phyloP scores from a whole-genome alignment of 768 basidiomycete species.

The Mycena belliarum region DNA sequence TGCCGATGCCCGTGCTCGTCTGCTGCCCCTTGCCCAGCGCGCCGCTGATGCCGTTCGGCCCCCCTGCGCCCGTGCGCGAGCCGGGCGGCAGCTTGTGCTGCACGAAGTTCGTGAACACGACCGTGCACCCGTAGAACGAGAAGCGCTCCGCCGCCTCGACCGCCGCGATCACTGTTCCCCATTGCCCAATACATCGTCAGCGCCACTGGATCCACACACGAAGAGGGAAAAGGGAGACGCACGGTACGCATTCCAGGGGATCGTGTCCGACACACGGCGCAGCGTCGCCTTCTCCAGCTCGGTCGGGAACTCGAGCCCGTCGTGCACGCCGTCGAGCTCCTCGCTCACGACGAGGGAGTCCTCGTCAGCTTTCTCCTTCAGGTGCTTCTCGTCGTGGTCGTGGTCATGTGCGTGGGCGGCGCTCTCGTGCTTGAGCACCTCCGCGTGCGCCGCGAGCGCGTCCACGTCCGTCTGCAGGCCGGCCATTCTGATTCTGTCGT shows the following conservation, averaged over 20 bases:
- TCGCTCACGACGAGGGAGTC: not conserved
- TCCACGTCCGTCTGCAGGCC: constrained; percentile 15
- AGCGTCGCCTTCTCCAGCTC: constrained; percentile 61
- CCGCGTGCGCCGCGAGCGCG: not conserved
- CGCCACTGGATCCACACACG: no score
- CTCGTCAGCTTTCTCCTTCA: not conserved
- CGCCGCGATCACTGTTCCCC: constrained; percentile 55
- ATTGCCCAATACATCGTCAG: no score
- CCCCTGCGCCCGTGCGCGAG: constrained; percentile 66
- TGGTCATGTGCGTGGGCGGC: no score
- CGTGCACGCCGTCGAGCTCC: constrained; percentile 35
- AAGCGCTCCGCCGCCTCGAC: constrained; percentile 77
- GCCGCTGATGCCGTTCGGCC: constrained; percentile 57
- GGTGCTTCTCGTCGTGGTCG: no score
- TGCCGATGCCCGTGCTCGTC: constrained; percentile 69
- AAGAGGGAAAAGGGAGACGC: constrained; percentile 15
- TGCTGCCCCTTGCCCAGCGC: constrained; percentile 69
- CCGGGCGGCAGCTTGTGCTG: constrained; percentile 67
- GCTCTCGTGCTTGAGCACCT: no score
- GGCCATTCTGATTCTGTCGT: constrained; percentile 5
- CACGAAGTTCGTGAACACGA: constrained; percentile 62
- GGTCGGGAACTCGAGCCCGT: constrained; percentile 64
- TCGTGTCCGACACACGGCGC: constrained; percentile 58
- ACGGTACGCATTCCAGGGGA: constrained; percentile 64
- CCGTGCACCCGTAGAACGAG: constrained; percentile 36